Percentiles rank a stretch among this genome's conserved stretches.
Evolutionary conservation across 805 yeast species (phyloP).

Genomic region (Metschnikowia lunata): DNA sequence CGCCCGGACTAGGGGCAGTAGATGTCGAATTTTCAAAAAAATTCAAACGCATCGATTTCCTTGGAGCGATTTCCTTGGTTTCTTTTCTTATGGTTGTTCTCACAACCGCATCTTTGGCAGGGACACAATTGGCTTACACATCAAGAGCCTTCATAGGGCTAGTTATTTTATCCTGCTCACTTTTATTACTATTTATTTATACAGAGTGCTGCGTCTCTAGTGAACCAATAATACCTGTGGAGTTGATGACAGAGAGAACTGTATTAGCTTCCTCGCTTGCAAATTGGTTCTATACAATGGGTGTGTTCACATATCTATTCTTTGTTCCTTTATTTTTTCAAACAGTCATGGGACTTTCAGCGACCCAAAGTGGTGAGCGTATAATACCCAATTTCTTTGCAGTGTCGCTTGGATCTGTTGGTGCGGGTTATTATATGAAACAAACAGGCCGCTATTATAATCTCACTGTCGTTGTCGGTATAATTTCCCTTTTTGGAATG

Average conservation of each 20-base stretch:
- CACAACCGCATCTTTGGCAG: slow-evolving; percentile 64
- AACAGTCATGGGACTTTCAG: slow-evolving; percentile 47
- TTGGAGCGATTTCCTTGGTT: slow-evolving; percentile 42
- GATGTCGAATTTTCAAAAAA: slow-evolving; percentile 45
- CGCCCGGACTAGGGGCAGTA: slow-evolving; percentile 51
- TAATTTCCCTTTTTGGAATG: slow-evolving; percentile 46
- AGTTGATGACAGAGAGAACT: slow-evolving; percentile 54
- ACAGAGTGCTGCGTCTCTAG: slow-evolving; percentile 48
- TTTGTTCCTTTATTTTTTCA: slow-evolving; percentile 68
- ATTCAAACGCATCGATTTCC: slow-evolving; percentile 44
- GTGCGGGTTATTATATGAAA: slow-evolving; percentile 64
- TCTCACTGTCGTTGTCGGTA: slow-evolving; percentile 40
- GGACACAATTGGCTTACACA: slow-evolving; percentile 48
- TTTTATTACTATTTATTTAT: slow-evolving; percentile 42
- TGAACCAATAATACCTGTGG: slow-evolving; percentile 67
- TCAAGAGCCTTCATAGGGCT: slow-evolving; percentile 37
- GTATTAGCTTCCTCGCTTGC: slow-evolving; percentile 61
- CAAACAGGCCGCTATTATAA: slow-evolving; percentile 60
- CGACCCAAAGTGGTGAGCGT: slow-evolving; percentile 56
- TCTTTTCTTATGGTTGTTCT: slow-evolving; percentile 53
- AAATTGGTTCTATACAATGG: slow-evolving; percentile 70
- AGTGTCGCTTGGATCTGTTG: slow-evolving; percentile 61
- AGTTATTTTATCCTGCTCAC: slow-evolving; percentile 28
- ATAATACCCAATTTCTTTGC: slow-evolving; percentile 66
- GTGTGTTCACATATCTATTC: slow-evolving; percentile 56